Conservation (phyloP, 2,329 filamentous ascomycete genomes). For the Ophiocordyceps polyrhachis-furcata region DNA sequence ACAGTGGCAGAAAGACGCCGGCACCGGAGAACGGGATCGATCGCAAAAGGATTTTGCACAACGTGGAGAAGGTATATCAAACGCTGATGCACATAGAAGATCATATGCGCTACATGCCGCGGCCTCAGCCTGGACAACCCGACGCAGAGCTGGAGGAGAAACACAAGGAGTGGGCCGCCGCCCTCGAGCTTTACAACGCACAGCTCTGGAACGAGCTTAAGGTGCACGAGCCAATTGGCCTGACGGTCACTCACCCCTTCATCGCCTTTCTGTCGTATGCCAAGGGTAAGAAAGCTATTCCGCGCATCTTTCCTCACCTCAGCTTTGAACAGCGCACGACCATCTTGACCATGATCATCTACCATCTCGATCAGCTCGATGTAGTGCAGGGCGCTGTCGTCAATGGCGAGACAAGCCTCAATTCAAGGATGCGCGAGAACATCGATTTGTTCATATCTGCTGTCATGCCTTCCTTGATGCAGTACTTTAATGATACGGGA, state of each 20-base stretch:
- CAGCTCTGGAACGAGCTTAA: slow-evolving; percentile 76
- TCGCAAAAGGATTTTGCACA: slow-evolving; percentile 63
- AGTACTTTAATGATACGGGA: slow-evolving; percentile 77
- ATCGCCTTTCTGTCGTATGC: slow-evolving; percentile 86
- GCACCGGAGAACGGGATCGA: slow-evolving; percentile 37
- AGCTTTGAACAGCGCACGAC: slow-evolving; percentile 85
- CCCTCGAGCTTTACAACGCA: slow-evolving; percentile 49
- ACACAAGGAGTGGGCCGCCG: slow-evolving; percentile 53
- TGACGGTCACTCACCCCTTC: slow-evolving; percentile 69
- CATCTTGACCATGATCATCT: slow-evolving; percentile 85
- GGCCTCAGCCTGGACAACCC: slow-evolving; percentile 31
- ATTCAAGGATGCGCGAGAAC: slow-evolving; percentile 66
- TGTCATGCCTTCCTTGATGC: slow-evolving; percentile 79
- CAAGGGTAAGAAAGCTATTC: slow-evolving; percentile 93
- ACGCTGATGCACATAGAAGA: slow-evolving; percentile 90
- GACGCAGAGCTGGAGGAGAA: slow-evolving; percentile 51
- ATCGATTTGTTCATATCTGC: slow-evolving; percentile 78
- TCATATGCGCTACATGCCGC: slow-evolving; percentile 64
- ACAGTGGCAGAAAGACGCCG: slow-evolving; percentile 24
- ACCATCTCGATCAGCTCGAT: slow-evolving; percentile 81
- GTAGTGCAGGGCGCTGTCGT: slow-evolving; percentile 71
- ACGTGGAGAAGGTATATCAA: slow-evolving; percentile 76
- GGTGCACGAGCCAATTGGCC: slow-evolving; percentile 78
- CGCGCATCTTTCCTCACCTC: slow-evolving; percentile 85
- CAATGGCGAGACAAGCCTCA: slow-evolving; percentile 52